Evolutionary conservation across 305 asterid genomes (phyloP).

Genomic region (Fraxinus xanthoxyloides): DNA sequence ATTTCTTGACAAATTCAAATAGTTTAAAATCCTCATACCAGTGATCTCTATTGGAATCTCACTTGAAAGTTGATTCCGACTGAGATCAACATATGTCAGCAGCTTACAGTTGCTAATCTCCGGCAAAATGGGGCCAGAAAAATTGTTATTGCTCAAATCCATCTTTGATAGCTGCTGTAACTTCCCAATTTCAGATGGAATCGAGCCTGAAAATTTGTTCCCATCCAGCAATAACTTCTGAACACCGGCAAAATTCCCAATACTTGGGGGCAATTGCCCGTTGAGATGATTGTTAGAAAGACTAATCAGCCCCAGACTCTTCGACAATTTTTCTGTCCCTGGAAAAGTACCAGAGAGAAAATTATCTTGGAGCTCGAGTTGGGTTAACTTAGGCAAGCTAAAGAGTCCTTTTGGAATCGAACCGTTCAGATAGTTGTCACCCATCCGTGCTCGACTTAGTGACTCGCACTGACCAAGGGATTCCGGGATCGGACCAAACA

Average conservation of each 20-base stretch:
- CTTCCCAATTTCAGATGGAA: constrained; percentile 74
- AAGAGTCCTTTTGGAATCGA: constrained; percentile 73
- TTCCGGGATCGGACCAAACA: constrained; percentile 78
- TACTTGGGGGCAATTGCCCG: constrained; percentile 74
- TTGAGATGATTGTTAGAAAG: constrained; percentile 70
- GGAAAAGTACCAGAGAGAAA: constrained; percentile 69
- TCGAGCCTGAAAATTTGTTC: constrained; percentile 69
- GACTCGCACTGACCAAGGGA: constrained; percentile 70
- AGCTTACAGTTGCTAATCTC: constrained; percentile 72
- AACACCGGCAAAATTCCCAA: constrained; percentile 66
- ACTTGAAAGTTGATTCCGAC: constrained; percentile 71
- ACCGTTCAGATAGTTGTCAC: constrained; percentile 80
- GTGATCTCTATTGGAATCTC: constrained; percentile 73
- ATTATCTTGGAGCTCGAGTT: constrained; percentile 79
- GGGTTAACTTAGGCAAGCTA: constrained; percentile 61
- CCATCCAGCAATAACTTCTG: constrained; percentile 94
- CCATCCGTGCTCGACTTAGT: constrained; percentile 69
- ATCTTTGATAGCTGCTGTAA: constrained; percentile 83
- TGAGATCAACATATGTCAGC: constrained; percentile 75
- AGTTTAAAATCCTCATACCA: constrained; percentile 72
- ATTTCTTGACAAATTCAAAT: constrained; percentile 76
- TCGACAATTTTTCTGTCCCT: constrained; percentile 31
- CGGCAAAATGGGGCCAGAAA: constrained; percentile 63
- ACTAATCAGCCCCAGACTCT: constrained; percentile 66
- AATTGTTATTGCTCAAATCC: constrained; percentile 72